Percentiles rank a stretch among this genome's conserved stretches.
phyloP scores from a whole-genome alignment of 2,329 filamentous ascomycete species.

The Scedosporium apiospermum region DNA sequence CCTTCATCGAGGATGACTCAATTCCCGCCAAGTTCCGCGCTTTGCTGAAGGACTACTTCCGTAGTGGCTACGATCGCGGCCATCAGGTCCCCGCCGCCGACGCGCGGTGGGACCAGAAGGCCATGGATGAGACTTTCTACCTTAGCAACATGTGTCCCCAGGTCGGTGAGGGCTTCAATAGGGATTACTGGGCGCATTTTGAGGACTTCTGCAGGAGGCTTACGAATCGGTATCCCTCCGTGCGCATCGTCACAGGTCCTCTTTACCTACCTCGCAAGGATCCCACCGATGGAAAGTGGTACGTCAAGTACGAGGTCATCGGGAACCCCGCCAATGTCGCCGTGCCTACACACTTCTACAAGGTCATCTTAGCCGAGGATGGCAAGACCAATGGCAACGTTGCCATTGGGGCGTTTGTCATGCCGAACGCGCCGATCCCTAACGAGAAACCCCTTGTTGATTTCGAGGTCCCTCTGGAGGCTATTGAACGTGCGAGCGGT shows the following conservation, averaged over 20 bases:
- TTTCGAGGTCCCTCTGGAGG: conserved; percentile 92
- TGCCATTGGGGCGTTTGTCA: conserved; percentile 84
- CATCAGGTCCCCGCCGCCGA: conserved; percentile 97
- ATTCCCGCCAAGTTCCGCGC: conserved; percentile 85
- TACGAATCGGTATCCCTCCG: conserved; percentile 70
- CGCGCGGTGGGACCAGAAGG: conserved; percentile 86
- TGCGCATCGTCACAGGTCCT: conserved; percentile 87
- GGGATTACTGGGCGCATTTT: conserved; percentile 98
- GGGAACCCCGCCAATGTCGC: conserved; percentile 88
- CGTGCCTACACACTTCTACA: conserved; percentile 98
- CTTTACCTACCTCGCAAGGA: conserved; percentile 85
- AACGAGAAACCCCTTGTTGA: conserved; percentile 81
- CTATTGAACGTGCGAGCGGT: conserved; percentile 83
- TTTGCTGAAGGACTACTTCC: conserved; percentile 86
- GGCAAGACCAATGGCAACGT: conserved; percentile 61
- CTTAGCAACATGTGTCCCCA: conserved; percentile 97
- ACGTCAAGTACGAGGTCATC: conserved; percentile 91
- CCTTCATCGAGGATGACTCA: conserved; percentile 69
- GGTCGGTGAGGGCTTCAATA: conserved; percentile 95
- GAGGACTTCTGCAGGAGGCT: conserved; percentile 92
- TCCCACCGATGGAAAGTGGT: conserved; percentile 81
- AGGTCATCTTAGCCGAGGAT: conserved; percentile 95
- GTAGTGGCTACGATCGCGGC: conserved; percentile 88
- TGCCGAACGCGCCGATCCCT: conserved; percentile 82
- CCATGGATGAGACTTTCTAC: conserved; percentile 92